Conservation (phyloP, 495 filamentous ascomycete genomes). For the Penicillium maclennaniae region DNA sequence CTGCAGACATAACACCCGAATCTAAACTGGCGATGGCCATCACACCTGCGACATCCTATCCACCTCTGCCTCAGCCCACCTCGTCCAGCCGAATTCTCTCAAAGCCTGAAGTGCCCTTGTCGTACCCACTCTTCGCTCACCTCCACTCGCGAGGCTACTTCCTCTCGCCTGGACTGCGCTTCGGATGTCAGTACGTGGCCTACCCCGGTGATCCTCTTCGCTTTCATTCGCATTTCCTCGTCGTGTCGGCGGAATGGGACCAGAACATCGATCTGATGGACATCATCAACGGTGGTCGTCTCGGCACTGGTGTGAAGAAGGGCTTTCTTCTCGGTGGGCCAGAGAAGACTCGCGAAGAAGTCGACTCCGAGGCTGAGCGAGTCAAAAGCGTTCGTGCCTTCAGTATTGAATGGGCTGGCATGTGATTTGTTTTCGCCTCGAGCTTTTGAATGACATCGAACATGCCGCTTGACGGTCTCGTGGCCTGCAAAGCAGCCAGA, state of each 20-base stretch:
- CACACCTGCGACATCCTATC: constrained; percentile 59
- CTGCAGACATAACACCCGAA: constrained; percentile 7
- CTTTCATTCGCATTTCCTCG: constrained; percentile 91
- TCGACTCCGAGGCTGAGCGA: constrained; percentile 20
- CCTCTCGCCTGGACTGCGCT: constrained; percentile 85
- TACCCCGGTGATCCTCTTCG: constrained; percentile 94
- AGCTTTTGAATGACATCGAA: not conserved
- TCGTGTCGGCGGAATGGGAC: constrained; percentile 75
- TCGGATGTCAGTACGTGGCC: constrained; percentile 88
- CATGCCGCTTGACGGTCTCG: not conserved
- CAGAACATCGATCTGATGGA: constrained; percentile 79
- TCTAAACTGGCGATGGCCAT: constrained; percentile 34
- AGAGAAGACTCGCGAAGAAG: constrained; percentile 26
- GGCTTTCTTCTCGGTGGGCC: constrained; percentile 80
- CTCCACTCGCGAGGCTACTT: constrained; percentile 80
- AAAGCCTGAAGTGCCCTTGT: constrained; percentile 45
- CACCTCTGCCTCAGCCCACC: constrained; percentile 38
- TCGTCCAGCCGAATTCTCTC: constrained; percentile 29
- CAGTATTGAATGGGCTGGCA: constrained; percentile 80
- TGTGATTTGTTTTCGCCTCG: constrained; percentile 44
- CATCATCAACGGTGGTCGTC: constrained; percentile 75
- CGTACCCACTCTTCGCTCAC: constrained; percentile 55
- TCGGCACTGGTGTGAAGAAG: constrained; percentile 96
- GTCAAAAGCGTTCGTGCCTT: constrained; percentile 57
- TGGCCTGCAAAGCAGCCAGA: not conserved